A percentile compares a stretch with the other conserved stretches of the same genome.
Evolutionary conservation across 371 early-diverging fungal genomes (phyloP).

Genomic region (Mortierella sp.): DNA sequence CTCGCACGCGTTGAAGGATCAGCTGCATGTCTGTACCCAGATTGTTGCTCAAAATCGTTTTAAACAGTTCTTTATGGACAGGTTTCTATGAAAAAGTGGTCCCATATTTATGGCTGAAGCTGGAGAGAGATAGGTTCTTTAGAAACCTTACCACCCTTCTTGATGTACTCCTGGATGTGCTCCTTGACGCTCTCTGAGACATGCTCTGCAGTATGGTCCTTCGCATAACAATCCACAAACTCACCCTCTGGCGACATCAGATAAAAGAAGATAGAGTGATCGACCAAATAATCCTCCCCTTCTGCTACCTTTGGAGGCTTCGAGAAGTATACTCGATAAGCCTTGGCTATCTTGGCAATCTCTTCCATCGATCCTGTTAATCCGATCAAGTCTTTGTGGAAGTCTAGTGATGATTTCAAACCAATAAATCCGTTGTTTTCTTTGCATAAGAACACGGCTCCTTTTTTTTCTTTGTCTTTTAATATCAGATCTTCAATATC

Average conservation of each 20-base stretch:
- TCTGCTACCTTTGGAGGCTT: conserved; percentile 88
- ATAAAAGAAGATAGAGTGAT: conserved; percentile 98
- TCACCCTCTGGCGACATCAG: conserved; percentile 94
- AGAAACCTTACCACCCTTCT: conserved; percentile 60
- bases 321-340: conserved; percentile 94
- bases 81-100: too few relatives aligned
- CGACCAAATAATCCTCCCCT: conserved; percentile 95
- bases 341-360: conserved; percentile 87
- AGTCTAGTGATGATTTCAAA: conserved; percentile 76
- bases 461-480: too few relatives aligned
- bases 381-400: conserved; percentile 93
- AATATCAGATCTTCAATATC: not conserved
- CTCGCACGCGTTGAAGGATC: too few relatives aligned
- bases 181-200: conserved; percentile 72
- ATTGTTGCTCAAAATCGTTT: too few relatives aligned
- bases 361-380: conserved; percentile 91
- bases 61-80: too few relatives aligned
- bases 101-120: too few relatives aligned
- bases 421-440: not conserved
- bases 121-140: conserved; percentile 19
- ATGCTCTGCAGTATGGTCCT: conserved; percentile 74
- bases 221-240: conserved; percentile 93
- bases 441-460: too few relatives aligned
- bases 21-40: too few relatives aligned
- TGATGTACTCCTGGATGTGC: conserved; percentile 64